Base-by-base conservation (phyloP, 768 basidiomycete species). In the Dentipellis fragilis region DNA sequence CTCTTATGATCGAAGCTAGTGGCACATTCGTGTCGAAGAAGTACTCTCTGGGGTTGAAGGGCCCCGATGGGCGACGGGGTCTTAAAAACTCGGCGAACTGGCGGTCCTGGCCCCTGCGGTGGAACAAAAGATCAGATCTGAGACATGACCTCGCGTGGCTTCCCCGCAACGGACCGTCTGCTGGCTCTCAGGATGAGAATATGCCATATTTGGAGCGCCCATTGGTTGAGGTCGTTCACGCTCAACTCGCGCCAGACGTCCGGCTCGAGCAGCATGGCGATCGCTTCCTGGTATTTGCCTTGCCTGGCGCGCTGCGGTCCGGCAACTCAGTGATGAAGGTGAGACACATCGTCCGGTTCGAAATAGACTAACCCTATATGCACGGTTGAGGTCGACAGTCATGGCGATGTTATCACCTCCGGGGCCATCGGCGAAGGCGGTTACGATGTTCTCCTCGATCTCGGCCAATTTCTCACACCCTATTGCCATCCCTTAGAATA, bases 141-240 rank as follows among this genome's bases (percentile, higher is more conserved):
- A 36, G 42, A 45, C 23, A 16, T 23, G 10, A 21, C n/a, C 5
- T 38, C 21, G 36, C 35, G 29, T 29, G 29, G 29, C 29, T 29
- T 29, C 29, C 29, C 29, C 29, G 29, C 29, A 50, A 66, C 72
- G 42, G 65, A 87, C 89, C 84, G 78, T 54, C 90, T 81, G 56
- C 79, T 81, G 11, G 84, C 79, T 21, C 85, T 78, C 57, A 89
- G 67, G 11, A 75, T 77, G 23, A 93, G 72, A 53, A 88, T 78
- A 64, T 88, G 80, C 91, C 89, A 93, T 47, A 91, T 76, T 64
- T 85, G 79, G 49, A 75, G 72, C 17, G 85, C 82, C 90, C 91
- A 93, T 36, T 75, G 69, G n/a, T 72, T 69, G 66, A 87, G 87
- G 65, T 86, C 84, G 38, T 76, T 71, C 17, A 87, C 66, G 11